Conservation (phyloP, 805 yeast species). For the Saturnispora saitoi region DNA sequence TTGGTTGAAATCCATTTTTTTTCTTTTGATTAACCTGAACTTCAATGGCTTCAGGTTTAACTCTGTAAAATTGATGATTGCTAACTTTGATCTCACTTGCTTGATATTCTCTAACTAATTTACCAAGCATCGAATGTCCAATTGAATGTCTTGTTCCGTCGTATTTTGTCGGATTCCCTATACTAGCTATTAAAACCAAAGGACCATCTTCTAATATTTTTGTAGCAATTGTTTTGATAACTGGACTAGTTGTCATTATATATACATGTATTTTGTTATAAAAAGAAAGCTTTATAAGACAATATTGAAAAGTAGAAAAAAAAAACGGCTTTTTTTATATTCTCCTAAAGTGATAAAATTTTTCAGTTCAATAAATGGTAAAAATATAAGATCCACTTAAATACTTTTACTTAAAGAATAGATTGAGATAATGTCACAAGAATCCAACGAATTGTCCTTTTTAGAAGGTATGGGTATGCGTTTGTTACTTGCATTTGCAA, state of each 20-base stretch:
- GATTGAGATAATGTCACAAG: not conserved
- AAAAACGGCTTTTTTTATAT: not conserved
- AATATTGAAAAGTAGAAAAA: not conserved
- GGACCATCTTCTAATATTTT: slow-evolving; percentile 15
- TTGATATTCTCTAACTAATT: slow-evolving; percentile 1
- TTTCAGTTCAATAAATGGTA: not conserved
- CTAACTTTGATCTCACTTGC: not conserved
- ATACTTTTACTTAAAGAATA: not conserved
- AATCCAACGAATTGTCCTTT: slow-evolving; percentile 2
- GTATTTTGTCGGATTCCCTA: slow-evolving; percentile 70
- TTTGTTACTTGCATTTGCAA: slow-evolving; percentile 18
- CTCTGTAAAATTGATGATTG: not conserved
- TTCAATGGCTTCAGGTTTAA: not conserved
- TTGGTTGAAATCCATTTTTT: not conserved
- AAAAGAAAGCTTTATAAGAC: not conserved
- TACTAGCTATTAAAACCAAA: slow-evolving; percentile 36
- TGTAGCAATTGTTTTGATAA: not conserved
- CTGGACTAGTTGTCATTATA: not conserved
- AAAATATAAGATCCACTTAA: not conserved
- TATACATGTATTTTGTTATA: not conserved
- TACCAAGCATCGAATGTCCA: slow-evolving; percentile 52
- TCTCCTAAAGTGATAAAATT: not conserved
- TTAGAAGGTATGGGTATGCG: slow-evolving; percentile 19
- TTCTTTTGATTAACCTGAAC: not conserved
- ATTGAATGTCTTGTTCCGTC: slow-evolving; percentile 66